phyloP scores from a whole-genome alignment of 208 protist species.

The Porcisia hertigi region DNA sequence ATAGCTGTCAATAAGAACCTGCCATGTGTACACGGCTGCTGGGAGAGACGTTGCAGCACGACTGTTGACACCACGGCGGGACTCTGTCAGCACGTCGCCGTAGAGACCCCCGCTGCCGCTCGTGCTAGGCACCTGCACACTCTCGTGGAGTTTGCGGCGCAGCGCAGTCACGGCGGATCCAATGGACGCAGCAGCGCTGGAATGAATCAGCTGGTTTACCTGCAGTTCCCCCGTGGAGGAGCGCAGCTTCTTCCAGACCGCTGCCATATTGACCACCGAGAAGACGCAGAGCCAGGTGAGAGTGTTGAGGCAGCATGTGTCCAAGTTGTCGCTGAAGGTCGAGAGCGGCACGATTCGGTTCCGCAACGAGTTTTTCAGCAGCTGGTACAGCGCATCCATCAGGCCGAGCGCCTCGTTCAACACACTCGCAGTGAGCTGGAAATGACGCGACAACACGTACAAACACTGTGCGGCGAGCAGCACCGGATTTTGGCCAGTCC shows the following conservation, averaged over 20 bases:
- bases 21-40: conserved; percentile 31
- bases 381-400: conserved; percentile 33
- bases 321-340: conserved; percentile 29
- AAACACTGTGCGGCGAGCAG: conserved; percentile 80
- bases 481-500: conserved; percentile 36
- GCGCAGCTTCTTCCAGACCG: conserved; percentile 68
- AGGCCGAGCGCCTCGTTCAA: conserved; percentile 56
- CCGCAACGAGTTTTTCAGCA: conserved; percentile 24
- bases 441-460: conserved; percentile 84
- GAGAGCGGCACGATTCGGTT: conserved; percentile 20
- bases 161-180: conserved; percentile 34
- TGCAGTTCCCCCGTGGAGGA: conserved; percentile 32
- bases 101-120: conserved; percentile 3
- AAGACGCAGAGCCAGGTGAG: conserved; percentile 70
- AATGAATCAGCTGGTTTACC: conserved; percentile 52
- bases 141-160: conserved; percentile 28
- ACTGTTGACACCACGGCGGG: background rate
- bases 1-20: conserved; percentile 61
- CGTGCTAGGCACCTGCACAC: conserved; percentile 7
- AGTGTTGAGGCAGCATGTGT: conserved; percentile 48
- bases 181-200: conserved; percentile 39
- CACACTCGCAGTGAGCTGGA: conserved; percentile 70
- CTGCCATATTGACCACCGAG: conserved; percentile 65
- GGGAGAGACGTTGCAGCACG: conserved; percentile 2
- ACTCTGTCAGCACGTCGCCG: conserved; percentile 5